These are phyloP conservation scores for Limonium bicolor DNA, from an alignment of 148 eudicot species.

Conservation along the genomic window DNA sequence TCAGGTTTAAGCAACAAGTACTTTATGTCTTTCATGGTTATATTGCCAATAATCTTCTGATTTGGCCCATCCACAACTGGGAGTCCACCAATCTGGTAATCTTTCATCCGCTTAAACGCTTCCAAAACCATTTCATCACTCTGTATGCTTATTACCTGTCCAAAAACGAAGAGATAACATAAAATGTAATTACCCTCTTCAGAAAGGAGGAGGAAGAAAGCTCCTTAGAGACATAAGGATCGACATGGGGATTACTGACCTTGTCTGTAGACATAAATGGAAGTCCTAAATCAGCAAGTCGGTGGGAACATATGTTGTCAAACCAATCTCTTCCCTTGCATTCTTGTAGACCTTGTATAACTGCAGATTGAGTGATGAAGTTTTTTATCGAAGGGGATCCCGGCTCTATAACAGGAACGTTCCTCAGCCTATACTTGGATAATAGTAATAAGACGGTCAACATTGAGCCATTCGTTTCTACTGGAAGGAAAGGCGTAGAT, in stretches of 20 bases:
- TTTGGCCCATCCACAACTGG: conserved; percentile 76
- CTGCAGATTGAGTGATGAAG: conserved; percentile 88
- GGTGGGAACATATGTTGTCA: conserved; percentile 47
- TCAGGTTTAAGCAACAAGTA: conserved; percentile 62
- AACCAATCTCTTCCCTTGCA: conserved; percentile 94
- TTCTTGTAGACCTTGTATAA: conserved; percentile 55
- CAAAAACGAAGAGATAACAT: background rate
- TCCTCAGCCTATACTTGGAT: conserved; percentile 82
- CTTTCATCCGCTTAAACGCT: conserved; percentile 90
- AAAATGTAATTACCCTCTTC: too few species aligned
- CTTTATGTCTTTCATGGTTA: conserved; percentile 83
- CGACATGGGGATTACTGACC: conserved; percentile 32
- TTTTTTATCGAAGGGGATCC: conserved; percentile 60
- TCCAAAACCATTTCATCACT: conserved; percentile 59
- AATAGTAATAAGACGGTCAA: conserved; percentile 65
- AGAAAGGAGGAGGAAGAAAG: background rate
- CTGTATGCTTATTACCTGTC: conserved; percentile 57
- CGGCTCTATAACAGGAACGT: conserved; percentile 73
- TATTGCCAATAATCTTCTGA: conserved; percentile 61
- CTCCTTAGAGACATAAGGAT: background rate
- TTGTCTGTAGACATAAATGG: conserved; percentile 73
- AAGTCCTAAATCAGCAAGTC: conserved; percentile 68
- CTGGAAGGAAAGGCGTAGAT: conserved; percentile 77
- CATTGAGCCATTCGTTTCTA: conserved; percentile 71
- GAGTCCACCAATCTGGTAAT: conserved; percentile 75